Evolutionary conservation across 768 basidiomycete species (phyloP), one percentile per base, ranked within the genome.

Genomic region (Phlebiopsis flavidoalba): DNA sequence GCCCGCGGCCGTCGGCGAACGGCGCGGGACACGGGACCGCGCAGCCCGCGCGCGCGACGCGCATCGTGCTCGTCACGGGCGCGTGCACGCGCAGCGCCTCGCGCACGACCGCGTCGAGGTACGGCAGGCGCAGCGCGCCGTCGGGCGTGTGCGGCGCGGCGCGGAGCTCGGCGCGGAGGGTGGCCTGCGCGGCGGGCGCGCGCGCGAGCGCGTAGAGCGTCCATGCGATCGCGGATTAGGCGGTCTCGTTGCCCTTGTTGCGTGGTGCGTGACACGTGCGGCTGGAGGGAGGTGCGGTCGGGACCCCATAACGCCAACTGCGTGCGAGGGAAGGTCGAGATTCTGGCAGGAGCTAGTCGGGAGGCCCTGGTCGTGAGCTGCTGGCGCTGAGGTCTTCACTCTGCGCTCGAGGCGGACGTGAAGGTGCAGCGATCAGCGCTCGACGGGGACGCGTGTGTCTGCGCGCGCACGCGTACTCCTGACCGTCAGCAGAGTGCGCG

Each of bases 331-430:
- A 88, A 87, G 0, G 84, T 86, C 11, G 81, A 79, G 62, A 87
- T 86, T n/a, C 64, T 87, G 87, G 64, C 77, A 83, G 22, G n/a
- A 84, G 72, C 1, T 83, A 78, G 62, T 89, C 85, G n/a, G 76
- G 71, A 40, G 80, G 76, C n/a, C n/a, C n/a, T n/a, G n/a, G n/a
- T n/a, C 11, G 80, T 77, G 75, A 89, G 77, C n/a, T 76, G 76
- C 61, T 81, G 77, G n/a, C 0, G 75, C 72, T 10, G 77, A n/a
- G 70, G 10, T 77, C 70, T 12, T 75, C 70, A 14, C 80, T 75
- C 59, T 82, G 69, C n/a, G 65, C 86, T 88, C 43, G 43, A 57
- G 12, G n/a, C 14, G 24, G 6, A 51, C 50, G n/a, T 51, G 50
- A 5, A n/a, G 19, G 8, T 2, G 5, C 3, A n/a, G 19, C 52